phyloP scores from a whole-genome alignment of 768 basidiomycete genomes.

The Cubamyces lactineus region DNA sequence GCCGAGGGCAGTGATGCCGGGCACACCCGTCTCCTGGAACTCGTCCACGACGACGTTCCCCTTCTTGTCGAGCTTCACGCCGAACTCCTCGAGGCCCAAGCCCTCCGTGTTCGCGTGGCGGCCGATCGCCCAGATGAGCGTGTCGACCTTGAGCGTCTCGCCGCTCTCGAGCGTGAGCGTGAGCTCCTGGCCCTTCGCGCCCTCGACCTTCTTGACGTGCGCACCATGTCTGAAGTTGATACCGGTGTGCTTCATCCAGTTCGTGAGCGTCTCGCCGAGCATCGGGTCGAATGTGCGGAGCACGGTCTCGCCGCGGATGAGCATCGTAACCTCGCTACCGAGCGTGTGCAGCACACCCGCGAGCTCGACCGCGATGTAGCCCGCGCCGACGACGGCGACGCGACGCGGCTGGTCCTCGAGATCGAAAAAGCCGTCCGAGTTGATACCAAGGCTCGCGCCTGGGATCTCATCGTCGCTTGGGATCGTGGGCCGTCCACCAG shows the following conservation, averaged over 20 bases:
- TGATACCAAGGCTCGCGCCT: constrained; percentile 87
- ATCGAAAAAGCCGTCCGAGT: constrained; percentile 96
- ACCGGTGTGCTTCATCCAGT: constrained; percentile 96
- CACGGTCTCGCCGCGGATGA: constrained; percentile 90
- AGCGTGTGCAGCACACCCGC: constrained; percentile 92
- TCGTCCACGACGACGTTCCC: constrained; percentile 92
- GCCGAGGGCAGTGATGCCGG: constrained; percentile 80
- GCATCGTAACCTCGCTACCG: constrained; percentile 87
- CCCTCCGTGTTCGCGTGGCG: constrained; percentile 78
- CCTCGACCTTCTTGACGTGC: constrained; percentile 76
- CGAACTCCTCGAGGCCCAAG: constrained; percentile 77
- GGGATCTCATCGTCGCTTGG: constrained; percentile 83
- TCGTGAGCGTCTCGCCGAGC: constrained; percentile 80
- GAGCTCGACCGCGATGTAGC: constrained; percentile 97
- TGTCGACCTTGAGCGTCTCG: constrained; percentile 82
- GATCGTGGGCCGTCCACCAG: constrained; percentile 82
- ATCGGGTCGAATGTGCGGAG: constrained; percentile 91
- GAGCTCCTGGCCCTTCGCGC: constrained; percentile 68
- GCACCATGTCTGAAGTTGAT: constrained; percentile 82
- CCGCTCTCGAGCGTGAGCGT: constrained; percentile 79
- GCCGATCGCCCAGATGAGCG: constrained; percentile 93
- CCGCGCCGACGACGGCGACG: constrained; percentile 94
- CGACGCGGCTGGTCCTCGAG: constrained; percentile 89
- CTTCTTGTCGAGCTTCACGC: constrained; percentile 72
- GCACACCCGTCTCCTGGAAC: constrained; percentile 80